Conservation (phyloP, 495 filamentous ascomycete species). For the Lasiosphaeria ovina region DNA sequence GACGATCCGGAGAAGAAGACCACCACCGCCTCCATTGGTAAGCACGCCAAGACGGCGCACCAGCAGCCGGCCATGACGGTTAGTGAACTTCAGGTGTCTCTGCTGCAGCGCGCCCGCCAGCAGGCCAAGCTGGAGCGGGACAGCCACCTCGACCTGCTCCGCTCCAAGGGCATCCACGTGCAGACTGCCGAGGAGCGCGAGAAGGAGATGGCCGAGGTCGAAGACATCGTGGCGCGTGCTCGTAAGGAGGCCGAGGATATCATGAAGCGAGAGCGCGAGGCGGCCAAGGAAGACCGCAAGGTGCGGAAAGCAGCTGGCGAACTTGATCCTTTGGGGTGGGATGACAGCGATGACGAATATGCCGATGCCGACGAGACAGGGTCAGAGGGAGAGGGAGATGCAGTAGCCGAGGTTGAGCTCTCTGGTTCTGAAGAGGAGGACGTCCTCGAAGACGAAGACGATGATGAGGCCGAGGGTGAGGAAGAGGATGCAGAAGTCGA, state of each 20-base stretch:
- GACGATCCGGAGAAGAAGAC: conserved; percentile 50
- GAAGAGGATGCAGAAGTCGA: conserved; percentile 22
- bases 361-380: conserved; percentile 42
- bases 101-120: conserved; percentile 68
- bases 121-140: conserved; percentile 80
- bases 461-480: conserved; percentile 39
- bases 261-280: conserved; percentile 69
- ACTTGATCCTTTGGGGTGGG: conserved; percentile 54
- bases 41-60: conserved; percentile 32
- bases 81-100: conserved; percentile 63
- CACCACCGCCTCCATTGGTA: conserved; percentile 15
- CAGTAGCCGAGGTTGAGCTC: conserved; percentile 42
- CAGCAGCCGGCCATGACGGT: conserved; percentile 57
- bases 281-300: conserved; percentile 60
- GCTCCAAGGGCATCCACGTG: conserved; percentile 75
- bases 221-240: conserved; percentile 83
- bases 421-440: conserved; percentile 49
- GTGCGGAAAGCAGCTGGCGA: conserved; percentile 48
- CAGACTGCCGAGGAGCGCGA: conserved; percentile 83
- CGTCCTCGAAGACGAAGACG: conserved; percentile 23
- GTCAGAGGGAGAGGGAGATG: conserved; percentile 32
- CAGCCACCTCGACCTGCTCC: conserved; percentile 72
- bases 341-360: conserved; percentile 61
- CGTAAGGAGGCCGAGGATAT: conserved; percentile 77
- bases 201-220: conserved; percentile 72